Evolutionary conservation across 805 yeast species (phyloP).

Genomic region (Candida insectalens): DNA sequence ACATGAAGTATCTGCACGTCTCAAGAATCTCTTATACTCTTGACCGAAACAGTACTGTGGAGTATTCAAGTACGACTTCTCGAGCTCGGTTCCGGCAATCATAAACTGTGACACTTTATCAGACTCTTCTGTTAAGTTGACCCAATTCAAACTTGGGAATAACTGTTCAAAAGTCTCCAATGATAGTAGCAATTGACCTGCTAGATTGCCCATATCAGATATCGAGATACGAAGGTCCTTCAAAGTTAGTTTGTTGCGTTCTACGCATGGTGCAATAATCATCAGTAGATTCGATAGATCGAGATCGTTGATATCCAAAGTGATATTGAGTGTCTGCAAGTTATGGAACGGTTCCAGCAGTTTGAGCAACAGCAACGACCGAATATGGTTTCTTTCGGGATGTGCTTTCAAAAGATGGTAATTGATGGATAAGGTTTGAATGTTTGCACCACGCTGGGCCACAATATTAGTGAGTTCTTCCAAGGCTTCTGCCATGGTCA

Average conservation of each 20-base stretch:
- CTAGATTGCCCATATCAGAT: slow-evolving; percentile 7
- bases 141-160: slow-evolving; percentile 4
- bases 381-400: slow-evolving; percentile 22
- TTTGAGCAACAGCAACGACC: slow-evolving; percentile 23
- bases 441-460: slow-evolving; percentile 14
- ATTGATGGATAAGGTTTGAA: slow-evolving; percentile 15
- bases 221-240: too few relatives aligned
- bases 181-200: neutral
- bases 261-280: slow-evolving; percentile 23
- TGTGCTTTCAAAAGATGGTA: slow-evolving; percentile 17
- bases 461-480: slow-evolving; percentile 19
- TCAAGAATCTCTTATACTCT: slow-evolving; percentile 12
- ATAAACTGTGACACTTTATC: slow-evolving; percentile 22
- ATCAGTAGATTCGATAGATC: slow-evolving; percentile 22
- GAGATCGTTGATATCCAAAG: slow-evolving; percentile 18
- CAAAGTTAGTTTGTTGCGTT: slow-evolving; percentile 16
- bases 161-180: slow-evolving; percentile 2
- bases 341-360: slow-evolving; percentile 18
- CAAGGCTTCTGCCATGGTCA: slow-evolving; percentile 20
- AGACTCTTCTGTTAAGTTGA: slow-evolving; percentile 10
- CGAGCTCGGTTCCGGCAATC: slow-evolving; percentile 24
- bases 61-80: slow-evolving; percentile 7
- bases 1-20: slow-evolving; percentile 13
- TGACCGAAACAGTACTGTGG: slow-evolving; percentile 5
- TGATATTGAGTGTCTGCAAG: slow-evolving; percentile 14